Conservation (phyloP, 495 filamentous ascomycete genomes). For the Darksidea phi region DNA sequence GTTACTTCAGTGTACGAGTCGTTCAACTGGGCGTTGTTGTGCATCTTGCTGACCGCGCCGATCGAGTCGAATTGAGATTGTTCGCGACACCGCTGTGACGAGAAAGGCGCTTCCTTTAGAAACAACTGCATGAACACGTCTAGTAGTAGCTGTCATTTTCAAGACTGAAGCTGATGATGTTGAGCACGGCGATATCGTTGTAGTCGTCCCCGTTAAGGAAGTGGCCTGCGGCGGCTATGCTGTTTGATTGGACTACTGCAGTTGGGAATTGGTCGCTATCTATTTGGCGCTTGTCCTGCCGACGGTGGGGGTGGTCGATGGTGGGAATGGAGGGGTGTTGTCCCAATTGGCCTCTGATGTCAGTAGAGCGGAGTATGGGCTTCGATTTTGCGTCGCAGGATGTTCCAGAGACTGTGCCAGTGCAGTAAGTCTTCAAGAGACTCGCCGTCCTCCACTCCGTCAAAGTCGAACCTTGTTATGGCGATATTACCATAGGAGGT, state of each 20-base stretch:
- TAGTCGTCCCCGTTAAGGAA: constrained; percentile 25
- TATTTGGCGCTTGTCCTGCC: constrained; percentile 20
- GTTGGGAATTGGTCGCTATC: constrained; percentile 46
- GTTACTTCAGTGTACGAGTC: constrained; percentile 3
- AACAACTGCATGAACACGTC: constrained; percentile 34
- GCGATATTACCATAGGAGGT: constrained; percentile 43
- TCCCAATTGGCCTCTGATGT: neutral
- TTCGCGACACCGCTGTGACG: constrained; percentile 18
- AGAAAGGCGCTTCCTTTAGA: constrained; percentile 15
- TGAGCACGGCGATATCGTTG: constrained; percentile 27
- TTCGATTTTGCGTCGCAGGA: neutral
- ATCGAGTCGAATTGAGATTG: constrained; percentile 18
- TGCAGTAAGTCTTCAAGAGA: constrained; percentile 26
- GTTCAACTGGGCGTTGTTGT: constrained; percentile 19
- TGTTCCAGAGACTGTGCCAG: neutral
- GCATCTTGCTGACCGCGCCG: constrained; percentile 16
- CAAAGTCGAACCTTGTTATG: constrained; percentile 29
- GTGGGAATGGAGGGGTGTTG: neutral
- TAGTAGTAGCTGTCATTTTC: constrained; percentile 13
- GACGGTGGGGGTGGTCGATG: neutral
- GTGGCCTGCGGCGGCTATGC: constrained; percentile 36
- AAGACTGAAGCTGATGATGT: constrained; percentile 24
- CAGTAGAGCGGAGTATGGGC: neutral
- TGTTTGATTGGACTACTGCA: constrained; percentile 47
- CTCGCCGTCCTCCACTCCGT: constrained; percentile 5